A percentile compares a stretch with the other conserved stretches of the same genome.
Conservation (phyloP, 495 filamentous ascomycete species). For the Ramalina intermedia region DNA sequence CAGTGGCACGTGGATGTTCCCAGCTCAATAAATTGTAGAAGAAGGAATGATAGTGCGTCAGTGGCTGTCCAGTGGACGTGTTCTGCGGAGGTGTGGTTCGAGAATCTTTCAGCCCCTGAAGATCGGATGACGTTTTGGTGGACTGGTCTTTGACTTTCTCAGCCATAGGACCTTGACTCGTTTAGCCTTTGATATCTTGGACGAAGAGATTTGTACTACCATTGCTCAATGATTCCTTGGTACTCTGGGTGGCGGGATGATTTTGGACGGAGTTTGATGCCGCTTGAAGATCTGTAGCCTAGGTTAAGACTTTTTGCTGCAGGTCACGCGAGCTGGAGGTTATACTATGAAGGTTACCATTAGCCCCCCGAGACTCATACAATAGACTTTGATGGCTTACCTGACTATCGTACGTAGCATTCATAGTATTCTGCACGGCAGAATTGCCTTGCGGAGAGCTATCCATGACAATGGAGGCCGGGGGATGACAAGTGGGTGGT, state of each 20-base stretch:
- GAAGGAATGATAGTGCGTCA: constrained; percentile 85
- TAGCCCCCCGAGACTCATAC: constrained; percentile 8
- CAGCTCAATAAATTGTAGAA: constrained; percentile 79
- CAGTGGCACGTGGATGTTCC: constrained; percentile 67
- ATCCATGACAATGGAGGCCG: constrained; percentile 1
- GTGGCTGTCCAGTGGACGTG: constrained; percentile 67
- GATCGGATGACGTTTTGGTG: constrained; percentile 55
- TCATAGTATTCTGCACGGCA: constrained; percentile 18
- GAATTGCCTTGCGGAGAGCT: constrained; percentile 6
- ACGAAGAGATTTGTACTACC: constrained; percentile 3
- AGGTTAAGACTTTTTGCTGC: constrained; percentile 11
- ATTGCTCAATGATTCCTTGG: constrained; percentile 17
- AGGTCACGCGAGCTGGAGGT: constrained; percentile 16
- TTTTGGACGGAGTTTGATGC: constrained; percentile 21
- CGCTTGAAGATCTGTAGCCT: constrained; percentile 18
- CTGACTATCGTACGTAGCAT: constrained; percentile 20
- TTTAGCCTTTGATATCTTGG: constrained; percentile 4
- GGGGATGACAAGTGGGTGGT: too few species aligned
- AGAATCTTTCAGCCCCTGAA: constrained; percentile 58
- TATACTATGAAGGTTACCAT: constrained; percentile 3
- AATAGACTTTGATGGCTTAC: constrained; percentile 9
- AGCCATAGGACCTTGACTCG: constrained; percentile 50
- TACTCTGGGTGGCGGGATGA: constrained; percentile 23
- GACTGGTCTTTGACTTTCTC: constrained; percentile 62
- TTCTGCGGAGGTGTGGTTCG: constrained; percentile 52